A percentile compares a stretch with the other conserved stretches of the same genome.
Conservation (phyloP, 140 eudicot species). For the Bidens hawaiensis region DNA sequence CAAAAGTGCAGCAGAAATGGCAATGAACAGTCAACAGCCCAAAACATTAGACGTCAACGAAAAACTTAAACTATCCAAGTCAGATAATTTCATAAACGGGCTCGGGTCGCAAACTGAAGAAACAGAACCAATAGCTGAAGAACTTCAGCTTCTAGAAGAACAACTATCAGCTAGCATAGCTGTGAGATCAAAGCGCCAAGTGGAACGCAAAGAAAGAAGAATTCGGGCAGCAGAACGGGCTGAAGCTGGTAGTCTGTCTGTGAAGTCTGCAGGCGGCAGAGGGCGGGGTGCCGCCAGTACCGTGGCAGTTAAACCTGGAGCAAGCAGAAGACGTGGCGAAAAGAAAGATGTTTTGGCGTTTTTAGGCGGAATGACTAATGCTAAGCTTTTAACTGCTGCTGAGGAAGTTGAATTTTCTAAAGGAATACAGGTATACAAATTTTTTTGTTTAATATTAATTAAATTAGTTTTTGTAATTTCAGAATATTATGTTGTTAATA, state of each 20-base stretch:
- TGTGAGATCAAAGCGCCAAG: constrained; percentile 82
- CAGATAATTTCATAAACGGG: constrained; percentile 21
- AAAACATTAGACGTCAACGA: constrained; percentile 20
- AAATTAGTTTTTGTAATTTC: neutral
- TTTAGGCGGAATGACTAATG: constrained; percentile 67
- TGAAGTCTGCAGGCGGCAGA: constrained; percentile 45
- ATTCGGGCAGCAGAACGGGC: constrained; percentile 66
- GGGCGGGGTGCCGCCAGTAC: constrained; percentile 29
- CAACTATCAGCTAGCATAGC: constrained; percentile 51
- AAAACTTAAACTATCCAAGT: constrained; percentile 20
- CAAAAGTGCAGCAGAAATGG: constrained; percentile 68
- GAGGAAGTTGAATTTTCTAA: constrained; percentile 75
- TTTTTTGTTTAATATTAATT: neutral
- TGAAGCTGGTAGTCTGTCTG: constrained; percentile 53
- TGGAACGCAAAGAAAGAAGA: constrained; percentile 72
- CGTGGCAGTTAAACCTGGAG: constrained; percentile 15
- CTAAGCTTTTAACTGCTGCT: constrained; percentile 72
- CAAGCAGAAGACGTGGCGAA: constrained; percentile 31
- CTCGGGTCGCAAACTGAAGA: constrained; percentile 29
- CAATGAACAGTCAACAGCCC: constrained; percentile 30
- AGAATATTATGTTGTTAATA: neutral
- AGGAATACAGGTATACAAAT: constrained; percentile 96
- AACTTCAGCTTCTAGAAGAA: constrained; percentile 58
- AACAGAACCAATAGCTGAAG: constrained; percentile 61
- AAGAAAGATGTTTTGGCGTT: constrained; percentile 66